Evolutionary conservation across 2,329 filamentous ascomycete genomes (phyloP).

Genomic region (Ambrosiella cleistominuta): DNA sequence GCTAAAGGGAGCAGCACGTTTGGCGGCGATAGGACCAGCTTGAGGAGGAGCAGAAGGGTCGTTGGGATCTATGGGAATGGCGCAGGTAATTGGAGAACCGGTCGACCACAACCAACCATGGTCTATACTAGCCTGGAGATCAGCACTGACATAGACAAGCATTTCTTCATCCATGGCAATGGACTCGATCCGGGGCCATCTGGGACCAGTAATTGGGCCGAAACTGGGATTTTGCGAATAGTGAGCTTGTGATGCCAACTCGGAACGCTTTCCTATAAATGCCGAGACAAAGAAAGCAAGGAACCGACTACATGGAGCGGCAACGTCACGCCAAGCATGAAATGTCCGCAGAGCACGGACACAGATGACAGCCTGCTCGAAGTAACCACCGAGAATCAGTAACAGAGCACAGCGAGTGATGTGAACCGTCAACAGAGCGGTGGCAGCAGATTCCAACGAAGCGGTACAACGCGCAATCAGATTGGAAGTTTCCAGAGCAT

Average conservation of each 20-base stretch:
- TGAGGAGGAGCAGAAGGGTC: constrained; percentile 12
- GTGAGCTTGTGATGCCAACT: constrained; percentile 20
- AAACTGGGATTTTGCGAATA: constrained; percentile 5
- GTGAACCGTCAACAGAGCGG: constrained; percentile 61
- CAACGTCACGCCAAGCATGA: constrained; percentile 52
- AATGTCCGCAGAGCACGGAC: constrained; percentile 55
- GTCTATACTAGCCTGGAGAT: constrained; percentile 49
- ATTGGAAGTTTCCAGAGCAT: constrained; percentile 61
- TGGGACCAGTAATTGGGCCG: background rate
- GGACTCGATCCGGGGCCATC: constrained; percentile 19
- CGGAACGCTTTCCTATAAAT: constrained; percentile 38
- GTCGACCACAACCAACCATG: constrained; percentile 63
- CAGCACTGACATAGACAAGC: constrained; percentile 67
- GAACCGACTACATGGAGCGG: constrained; percentile 63
- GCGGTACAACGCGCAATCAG: constrained; percentile 50
- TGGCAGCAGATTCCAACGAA: constrained; percentile 48
- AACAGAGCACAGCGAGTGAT: constrained; percentile 76
- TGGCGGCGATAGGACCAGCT: constrained; percentile 15
- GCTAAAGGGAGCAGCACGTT: constrained; percentile 25
- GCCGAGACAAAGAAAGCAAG: constrained; percentile 62
- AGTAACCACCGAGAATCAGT: constrained; percentile 56
- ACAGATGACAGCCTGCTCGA: constrained; percentile 54
- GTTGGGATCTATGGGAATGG: constrained; percentile 16
- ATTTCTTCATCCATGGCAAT: constrained; percentile 62
- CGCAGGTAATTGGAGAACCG: constrained; percentile 6